Evolutionary conservation across 768 basidiomycete species (phyloP).

Genomic region (Tricholoma sp.): DNA sequence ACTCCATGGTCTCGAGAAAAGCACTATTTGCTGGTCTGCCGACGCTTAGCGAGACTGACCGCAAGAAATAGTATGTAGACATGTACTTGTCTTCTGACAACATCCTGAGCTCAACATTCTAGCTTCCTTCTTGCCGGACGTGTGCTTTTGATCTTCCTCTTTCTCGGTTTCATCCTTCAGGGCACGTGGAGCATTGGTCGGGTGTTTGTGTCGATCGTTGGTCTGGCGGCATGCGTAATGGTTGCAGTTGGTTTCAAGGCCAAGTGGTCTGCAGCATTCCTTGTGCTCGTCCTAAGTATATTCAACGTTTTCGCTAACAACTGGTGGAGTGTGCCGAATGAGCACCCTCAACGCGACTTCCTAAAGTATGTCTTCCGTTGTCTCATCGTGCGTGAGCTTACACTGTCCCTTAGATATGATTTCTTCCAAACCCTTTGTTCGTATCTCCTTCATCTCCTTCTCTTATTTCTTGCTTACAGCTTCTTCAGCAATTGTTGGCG

Average conservation of each 20-base stretch:
- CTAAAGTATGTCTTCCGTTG: slow-evolving; percentile 66
- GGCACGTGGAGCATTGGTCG: slow-evolving; percentile 87
- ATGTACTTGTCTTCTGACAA: background rate
- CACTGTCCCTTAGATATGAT: slow-evolving; percentile 65
- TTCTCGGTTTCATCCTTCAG: slow-evolving; percentile 95
- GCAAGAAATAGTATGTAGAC: slow-evolving; percentile 88
- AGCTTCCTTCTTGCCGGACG: slow-evolving; percentile 98
- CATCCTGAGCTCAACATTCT: background rate
- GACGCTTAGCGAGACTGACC: slow-evolving; percentile 86
- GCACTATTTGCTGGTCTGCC: slow-evolving; percentile 90
- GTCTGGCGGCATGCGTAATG: slow-evolving; percentile 90
- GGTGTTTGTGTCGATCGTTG: slow-evolving; percentile 83
- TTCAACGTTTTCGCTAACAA: slow-evolving; percentile 99
- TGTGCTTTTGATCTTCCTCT: slow-evolving; percentile 96
- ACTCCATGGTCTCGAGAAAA: slow-evolving; percentile 86
- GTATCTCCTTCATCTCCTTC: slow-evolving; percentile 15
- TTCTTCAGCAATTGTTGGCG: slow-evolving; percentile 81
- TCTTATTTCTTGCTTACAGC: slow-evolving; percentile 2
- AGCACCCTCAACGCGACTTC: slow-evolving; percentile 96
- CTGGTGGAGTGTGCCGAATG: slow-evolving; percentile 92
- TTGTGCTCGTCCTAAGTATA: slow-evolving; percentile 83
- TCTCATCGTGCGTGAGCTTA: slow-evolving; percentile 14
- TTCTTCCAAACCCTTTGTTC: slow-evolving; percentile 95
- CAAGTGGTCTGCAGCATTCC: slow-evolving; percentile 96
- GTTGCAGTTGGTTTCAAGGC: slow-evolving; percentile 99